Evolutionary conservation across 352 stramenopile genomes (phyloP).

Genomic region (Phytophthora litchii): DNA sequence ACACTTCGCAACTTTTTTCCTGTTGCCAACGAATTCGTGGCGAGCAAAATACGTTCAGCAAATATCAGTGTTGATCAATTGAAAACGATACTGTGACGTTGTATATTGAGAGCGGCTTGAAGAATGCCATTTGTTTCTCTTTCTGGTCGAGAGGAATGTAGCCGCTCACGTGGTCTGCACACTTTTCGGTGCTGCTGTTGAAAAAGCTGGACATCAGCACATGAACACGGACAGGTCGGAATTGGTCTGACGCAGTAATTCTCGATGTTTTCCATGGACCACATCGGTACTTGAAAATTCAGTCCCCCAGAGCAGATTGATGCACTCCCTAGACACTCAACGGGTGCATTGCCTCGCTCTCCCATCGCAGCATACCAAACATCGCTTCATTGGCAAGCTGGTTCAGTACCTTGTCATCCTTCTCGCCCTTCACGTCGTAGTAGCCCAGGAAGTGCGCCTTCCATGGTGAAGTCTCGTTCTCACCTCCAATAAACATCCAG

Average conservation of each 20-base stretch:
- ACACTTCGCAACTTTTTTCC: no score
- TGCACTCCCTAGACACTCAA: slow-evolving; percentile 58
- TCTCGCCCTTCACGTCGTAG: slow-evolving; percentile 85
- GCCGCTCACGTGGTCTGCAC: slow-evolving; percentile 2
- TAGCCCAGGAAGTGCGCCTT: slow-evolving; percentile 84
- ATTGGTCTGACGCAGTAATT: slow-evolving; percentile 12
- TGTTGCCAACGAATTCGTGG: no score
- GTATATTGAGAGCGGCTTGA: slow-evolving; percentile 17
- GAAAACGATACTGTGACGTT: slow-evolving; percentile 12
- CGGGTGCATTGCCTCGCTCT: slow-evolving; percentile 85
- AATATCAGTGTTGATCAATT: background rate
- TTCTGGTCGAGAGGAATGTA: slow-evolving; percentile 13
- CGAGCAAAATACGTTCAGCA: no score
- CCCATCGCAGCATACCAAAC: slow-evolving; percentile 87
- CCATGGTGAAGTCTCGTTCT: slow-evolving; percentile 69
- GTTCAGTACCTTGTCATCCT: slow-evolving; percentile 85
- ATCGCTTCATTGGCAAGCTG: slow-evolving; percentile 85
- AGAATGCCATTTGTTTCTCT: slow-evolving; percentile 10
- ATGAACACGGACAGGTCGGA: slow-evolving; percentile 13
- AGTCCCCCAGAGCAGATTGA: slow-evolving; percentile 4
- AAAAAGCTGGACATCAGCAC: slow-evolving; percentile 12
- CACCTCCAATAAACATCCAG: slow-evolving; percentile 82
- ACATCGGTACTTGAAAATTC: background rate
- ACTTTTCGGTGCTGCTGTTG: slow-evolving; percentile 3
- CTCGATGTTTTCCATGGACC: background rate